Conservation (phyloP, 331 rosid species). For the Malus hybrid region DNA sequence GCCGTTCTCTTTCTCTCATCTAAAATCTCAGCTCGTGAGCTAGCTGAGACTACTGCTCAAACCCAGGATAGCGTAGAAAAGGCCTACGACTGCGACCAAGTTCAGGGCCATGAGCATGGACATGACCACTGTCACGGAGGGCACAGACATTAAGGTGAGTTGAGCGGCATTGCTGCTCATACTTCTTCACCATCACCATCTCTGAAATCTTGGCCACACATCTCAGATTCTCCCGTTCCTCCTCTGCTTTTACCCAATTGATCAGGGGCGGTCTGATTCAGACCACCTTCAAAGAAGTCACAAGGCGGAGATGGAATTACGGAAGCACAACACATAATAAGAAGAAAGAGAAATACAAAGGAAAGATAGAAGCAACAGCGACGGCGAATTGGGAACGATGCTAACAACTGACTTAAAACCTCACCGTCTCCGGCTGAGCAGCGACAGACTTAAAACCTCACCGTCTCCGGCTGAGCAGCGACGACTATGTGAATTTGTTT, state of each 20-base stretch:
- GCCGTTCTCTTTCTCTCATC: not conserved
- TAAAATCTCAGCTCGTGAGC: not conserved
- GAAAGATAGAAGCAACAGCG: too few relatives aligned
- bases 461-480: not conserved
- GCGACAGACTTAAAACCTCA: not conserved
- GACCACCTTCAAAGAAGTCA: slow-evolving; percentile 45
- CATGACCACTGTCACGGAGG: too few relatives aligned
- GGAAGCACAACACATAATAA: not conserved
- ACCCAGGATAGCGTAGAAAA: too few relatives aligned
- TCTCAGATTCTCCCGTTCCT: not conserved
- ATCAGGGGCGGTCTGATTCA: slow-evolving; percentile 27
- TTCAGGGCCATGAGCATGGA: too few relatives aligned
- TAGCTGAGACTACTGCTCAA: not conserved
- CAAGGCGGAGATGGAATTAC: slow-evolving; percentile 16
- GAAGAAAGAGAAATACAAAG: not conserved
- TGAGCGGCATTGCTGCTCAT: too few relatives aligned
- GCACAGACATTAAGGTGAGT: too few relatives aligned
- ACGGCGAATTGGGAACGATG: not conserved
- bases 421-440: too few relatives aligned
- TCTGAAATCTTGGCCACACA: too few relatives aligned
- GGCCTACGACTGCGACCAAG: too few relatives aligned
- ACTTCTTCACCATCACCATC: too few relatives aligned
- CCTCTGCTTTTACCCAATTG: slow-evolving; percentile 17
- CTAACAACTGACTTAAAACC: not conserved
- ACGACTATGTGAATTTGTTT: not conserved